Percentiles rank a stretch among this genome's conserved stretches.
phyloP scores from a whole-genome alignment of 176 grass and related monocot species.

The Carex myosuroides region DNA sequence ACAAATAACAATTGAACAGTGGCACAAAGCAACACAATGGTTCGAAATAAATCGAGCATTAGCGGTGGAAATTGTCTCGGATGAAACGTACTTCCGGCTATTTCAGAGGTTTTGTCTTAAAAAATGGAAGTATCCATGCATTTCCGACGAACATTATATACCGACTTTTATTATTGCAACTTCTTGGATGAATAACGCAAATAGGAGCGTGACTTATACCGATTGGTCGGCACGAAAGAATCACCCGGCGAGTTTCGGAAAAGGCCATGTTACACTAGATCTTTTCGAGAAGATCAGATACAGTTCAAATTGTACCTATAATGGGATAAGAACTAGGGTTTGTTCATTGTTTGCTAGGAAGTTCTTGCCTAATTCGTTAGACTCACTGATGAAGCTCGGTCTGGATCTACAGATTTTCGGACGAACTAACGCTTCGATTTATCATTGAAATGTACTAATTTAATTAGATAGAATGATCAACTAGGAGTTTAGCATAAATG shows the following conservation, averaged over 20 bases:
- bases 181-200: constrained; percentile 27
- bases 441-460: background rate
- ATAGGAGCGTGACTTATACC: constrained; percentile 49
- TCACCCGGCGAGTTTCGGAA: constrained; percentile 29
- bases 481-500: background rate
- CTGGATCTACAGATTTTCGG: constrained; percentile 45
- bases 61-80: constrained; percentile 15
- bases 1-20: constrained; percentile 24
- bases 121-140: background rate
- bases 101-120: constrained; percentile 25
- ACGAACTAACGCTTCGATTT: constrained; percentile 7
- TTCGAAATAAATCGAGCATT: constrained; percentile 22
- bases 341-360: constrained; percentile 72
- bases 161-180: constrained; percentile 20
- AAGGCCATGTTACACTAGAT: constrained; percentile 24
- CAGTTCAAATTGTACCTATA: constrained; percentile 42
- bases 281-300: constrained; percentile 40
- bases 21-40: constrained; percentile 30
- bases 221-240: constrained; percentile 29
- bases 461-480: background rate
- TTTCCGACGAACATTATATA: constrained; percentile 37
- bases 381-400: constrained; percentile 38
- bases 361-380: constrained; percentile 47
- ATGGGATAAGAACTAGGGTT: constrained; percentile 21
- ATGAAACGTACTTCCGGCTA: constrained; percentile 23